Percentiles rank a stretch among this genome's conserved stretches.
Conservation (phyloP, 768 basidiomycete genomes). For the Russula compacta region DNA sequence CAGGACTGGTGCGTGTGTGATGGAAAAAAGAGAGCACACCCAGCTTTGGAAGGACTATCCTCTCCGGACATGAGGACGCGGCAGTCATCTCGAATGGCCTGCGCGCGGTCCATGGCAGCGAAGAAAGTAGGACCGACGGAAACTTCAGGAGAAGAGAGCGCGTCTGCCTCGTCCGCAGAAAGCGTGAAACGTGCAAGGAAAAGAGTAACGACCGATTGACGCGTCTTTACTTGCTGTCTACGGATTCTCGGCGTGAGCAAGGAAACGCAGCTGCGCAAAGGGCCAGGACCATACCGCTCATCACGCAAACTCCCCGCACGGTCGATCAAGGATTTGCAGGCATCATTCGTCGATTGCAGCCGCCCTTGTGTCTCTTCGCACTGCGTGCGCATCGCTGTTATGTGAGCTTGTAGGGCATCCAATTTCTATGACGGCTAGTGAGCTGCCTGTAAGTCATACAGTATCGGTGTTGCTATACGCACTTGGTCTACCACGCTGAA, state of each 20-base stretch:
- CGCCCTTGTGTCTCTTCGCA: conserved; percentile 81
- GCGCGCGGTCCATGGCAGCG: conserved; percentile 77
- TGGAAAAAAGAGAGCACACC: conserved; percentile 35
- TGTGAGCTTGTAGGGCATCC: conserved; percentile 64
- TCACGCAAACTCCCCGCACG: conserved; percentile 67
- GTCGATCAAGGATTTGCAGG: conserved; percentile 73
- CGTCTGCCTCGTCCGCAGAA: conserved; percentile 57
- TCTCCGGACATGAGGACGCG: conserved; percentile 80
- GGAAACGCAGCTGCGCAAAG: not conserved
- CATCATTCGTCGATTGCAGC: conserved; percentile 62
- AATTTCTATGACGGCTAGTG: conserved; percentile 53
- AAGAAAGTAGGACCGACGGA: conserved; percentile 71
- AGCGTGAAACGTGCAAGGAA: conserved; percentile 88
- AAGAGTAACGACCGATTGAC: conserved; percentile 61
- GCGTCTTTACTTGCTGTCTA: conserved; percentile 63
- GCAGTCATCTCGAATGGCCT: conserved; percentile 76
- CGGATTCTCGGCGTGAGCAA: conserved; percentile 3
- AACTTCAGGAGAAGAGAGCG: conserved; percentile 70
- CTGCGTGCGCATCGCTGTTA: conserved; percentile 67
- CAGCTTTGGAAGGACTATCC: conserved; percentile 66
- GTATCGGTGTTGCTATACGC: conserved; percentile 28
- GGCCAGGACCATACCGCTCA: conserved; percentile 46
- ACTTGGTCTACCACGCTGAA: conserved; percentile 89
- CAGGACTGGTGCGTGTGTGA: not conserved
- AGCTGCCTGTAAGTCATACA: not conserved